These are phyloP conservation scores for Ascochyta koolunga DNA, from an alignment of 2,329 filamentous ascomycete genomes.

Conservation along the genomic window DNA sequence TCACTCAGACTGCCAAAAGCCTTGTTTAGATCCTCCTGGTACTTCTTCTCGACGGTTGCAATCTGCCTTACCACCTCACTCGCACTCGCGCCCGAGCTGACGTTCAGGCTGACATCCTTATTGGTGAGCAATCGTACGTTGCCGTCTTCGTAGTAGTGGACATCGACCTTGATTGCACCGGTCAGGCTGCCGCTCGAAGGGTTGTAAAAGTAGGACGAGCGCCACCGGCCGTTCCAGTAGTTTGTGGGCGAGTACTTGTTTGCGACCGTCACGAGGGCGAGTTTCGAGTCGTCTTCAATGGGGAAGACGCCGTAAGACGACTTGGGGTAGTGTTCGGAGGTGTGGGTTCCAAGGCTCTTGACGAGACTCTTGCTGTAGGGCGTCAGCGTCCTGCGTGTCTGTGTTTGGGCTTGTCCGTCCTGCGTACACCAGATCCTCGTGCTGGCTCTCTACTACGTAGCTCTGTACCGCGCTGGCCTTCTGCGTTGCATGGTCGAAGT, in stretches of 20 bases:
- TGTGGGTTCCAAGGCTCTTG: constrained; percentile 76
- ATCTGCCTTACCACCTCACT: constrained; percentile 79
- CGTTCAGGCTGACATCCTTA: constrained; percentile 70
- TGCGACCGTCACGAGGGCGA: constrained; percentile 84
- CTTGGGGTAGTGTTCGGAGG: constrained; percentile 86
- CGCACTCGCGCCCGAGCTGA: constrained; percentile 65
- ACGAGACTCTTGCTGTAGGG: constrained; percentile 75
- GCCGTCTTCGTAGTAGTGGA: constrained; percentile 99
- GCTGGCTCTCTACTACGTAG: constrained; percentile 75
- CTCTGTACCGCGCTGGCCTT: constrained; percentile 85
- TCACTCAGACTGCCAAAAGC: constrained; percentile 89
- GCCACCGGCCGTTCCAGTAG: constrained; percentile 99
- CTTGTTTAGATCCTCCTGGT: constrained; percentile 93
- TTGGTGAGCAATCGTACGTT: constrained; percentile 93
- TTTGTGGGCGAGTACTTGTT: constrained; percentile 99
- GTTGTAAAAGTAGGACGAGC: constrained; percentile 81
- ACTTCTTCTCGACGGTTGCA: constrained; percentile 81
- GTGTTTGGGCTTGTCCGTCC: neutral
- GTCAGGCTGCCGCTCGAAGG: constrained; percentile 70
- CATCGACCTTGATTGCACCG: constrained; percentile 87
- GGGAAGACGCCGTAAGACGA: constrained; percentile 84
- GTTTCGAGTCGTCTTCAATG: constrained; percentile 72
- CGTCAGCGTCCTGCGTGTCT: neutral
- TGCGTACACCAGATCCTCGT: constrained; percentile 79
- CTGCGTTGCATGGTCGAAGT: constrained; percentile 83